Conservation (phyloP, 345 rosid genomes). For the Noccaea caerulescens region DNA sequence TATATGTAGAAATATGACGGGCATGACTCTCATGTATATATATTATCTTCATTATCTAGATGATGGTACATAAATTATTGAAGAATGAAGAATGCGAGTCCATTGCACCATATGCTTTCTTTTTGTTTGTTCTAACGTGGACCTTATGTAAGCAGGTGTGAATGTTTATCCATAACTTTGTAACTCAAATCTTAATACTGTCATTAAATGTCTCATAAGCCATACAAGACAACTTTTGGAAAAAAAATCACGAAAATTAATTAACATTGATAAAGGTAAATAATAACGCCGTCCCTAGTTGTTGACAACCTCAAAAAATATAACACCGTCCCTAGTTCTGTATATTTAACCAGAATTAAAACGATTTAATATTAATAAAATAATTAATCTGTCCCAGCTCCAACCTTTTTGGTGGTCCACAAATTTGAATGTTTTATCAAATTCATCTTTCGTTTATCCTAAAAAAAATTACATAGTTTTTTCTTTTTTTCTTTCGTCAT, state of each 20-base stretch:
- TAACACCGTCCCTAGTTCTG: conserved; percentile 15
- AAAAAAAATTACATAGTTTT: background rate
- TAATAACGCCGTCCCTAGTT: conserved; percentile 35
- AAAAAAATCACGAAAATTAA: background rate
- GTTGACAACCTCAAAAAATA: background rate
- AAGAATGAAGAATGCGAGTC: background rate
- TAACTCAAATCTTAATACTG: background rate
- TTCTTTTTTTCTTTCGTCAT: background rate
- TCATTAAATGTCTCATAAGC: conserved; percentile 18
- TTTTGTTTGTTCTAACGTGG: conserved; percentile 22
- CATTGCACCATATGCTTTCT: background rate
- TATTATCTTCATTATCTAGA: background rate
- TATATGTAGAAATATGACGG: background rate
- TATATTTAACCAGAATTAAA: background rate
- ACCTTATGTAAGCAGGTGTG: conserved; percentile 30
- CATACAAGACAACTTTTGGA: background rate
- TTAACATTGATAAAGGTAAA: background rate
- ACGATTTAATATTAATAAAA: background rate
- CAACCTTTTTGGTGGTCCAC: conserved; percentile 29
- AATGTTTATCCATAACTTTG: conserved; percentile 28
- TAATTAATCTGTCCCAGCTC: conserved; percentile 16
- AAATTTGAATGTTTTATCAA: too few relatives aligned
- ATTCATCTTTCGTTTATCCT: too few relatives aligned
- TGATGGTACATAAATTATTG: background rate
- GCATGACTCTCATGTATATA: background rate